Base-by-base conservation (phyloP, 2,329 filamentous ascomycete genomes). In the Fusarium tjaetaba region DNA sequence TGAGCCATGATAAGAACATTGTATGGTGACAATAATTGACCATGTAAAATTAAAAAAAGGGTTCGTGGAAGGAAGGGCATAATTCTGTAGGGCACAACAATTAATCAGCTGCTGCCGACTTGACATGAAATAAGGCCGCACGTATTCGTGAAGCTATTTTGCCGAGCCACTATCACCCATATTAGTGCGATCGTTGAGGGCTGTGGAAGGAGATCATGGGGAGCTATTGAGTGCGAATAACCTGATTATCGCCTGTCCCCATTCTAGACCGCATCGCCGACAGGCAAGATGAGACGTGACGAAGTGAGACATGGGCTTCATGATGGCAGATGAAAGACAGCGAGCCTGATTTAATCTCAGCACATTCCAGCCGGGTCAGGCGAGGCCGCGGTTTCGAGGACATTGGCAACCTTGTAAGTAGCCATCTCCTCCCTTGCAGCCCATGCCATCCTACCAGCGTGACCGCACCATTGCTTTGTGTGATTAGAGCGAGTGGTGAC, bases 351-450 rank as follows among this genome's bases (percentile, higher is more conserved):
- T 36, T 43, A 63, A 73, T 71, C 66, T 73, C 53, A 58, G 39
- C 39, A 28, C 71, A 73, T 73, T 73, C 71, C 70, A 53, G 48
- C 28, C 39, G 30, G 36, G 46, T 58, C 56, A 57, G 48, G 32
- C 41, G 24, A 48, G 57, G 46, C 48, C 51, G 52, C 32, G 52
- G 52, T 41, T 58, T 58, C 34, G 43, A 60, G 57, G 52, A 48
- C 66, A 67, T 56, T 38, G 32, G 28, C 42, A 53, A 48, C 41
- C 59, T 56, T 73, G 70, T 52, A 56, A 67, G 66, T 52, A 34
- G 66, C 28, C 41, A n/a, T 66, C 18, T 34, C 30, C 66, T 52
- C 70, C 71, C 71, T 73, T 73, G 71, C 71, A 73, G 53, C 45
- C 51, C 51, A 49, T 48, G 55, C 46, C 63, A 38, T 53, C 51